These are phyloP conservation scores for Parietaria judaica DNA, from an alignment of 306 rosid genomes.

Conservation along the genomic window DNA sequence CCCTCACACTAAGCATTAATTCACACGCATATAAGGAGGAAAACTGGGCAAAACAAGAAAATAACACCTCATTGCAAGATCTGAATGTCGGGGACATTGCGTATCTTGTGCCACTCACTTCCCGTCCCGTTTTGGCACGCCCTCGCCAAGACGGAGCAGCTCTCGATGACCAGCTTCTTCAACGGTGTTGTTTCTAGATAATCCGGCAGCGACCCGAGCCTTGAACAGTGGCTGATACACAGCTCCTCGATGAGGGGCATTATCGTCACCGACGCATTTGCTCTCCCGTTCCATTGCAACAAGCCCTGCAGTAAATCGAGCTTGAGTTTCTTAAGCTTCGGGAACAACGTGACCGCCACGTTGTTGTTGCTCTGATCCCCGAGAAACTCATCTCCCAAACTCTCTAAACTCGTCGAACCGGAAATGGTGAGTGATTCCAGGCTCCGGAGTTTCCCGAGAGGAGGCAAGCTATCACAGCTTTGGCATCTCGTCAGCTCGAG, in stretches of 20 bases:
- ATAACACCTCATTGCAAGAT: background rate
- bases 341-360: background rate
- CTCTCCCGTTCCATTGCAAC: background rate
- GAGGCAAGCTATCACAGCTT: background rate
- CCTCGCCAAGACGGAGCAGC: background rate
- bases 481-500: background rate
- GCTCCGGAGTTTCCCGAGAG: background rate
- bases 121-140: background rate
- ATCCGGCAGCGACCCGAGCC: background rate
- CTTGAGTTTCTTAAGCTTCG: background rate
- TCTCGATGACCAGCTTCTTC: background rate
- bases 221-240: background rate
- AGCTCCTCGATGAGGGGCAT: background rate
- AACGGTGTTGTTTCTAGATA: background rate
- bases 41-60: too few species aligned
- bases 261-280: background rate
- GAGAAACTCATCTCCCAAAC: conserved; percentile 2
- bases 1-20: too few species aligned
- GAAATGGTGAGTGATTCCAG: background rate
- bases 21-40: too few species aligned
- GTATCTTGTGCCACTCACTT: background rate
- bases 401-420: background rate
- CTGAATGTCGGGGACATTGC: background rate
- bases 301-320: background rate
- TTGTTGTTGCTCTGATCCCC: too few species aligned